Base-by-base conservation (phyloP, 2,329 filamentous ascomycete genomes). In the Teratosphaeria viscida region DNA sequence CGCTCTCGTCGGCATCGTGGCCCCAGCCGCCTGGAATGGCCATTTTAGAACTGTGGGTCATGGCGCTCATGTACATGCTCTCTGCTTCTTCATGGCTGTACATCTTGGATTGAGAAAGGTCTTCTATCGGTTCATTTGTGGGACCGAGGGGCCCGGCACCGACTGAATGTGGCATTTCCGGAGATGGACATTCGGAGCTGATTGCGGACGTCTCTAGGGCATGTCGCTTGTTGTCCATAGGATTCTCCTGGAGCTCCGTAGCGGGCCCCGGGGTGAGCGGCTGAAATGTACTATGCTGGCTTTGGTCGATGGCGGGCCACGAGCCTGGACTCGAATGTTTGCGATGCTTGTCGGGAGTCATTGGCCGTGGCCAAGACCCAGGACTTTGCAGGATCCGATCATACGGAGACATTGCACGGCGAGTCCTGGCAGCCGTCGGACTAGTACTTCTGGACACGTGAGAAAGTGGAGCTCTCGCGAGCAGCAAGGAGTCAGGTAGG, bases 31-130 rank as follows among this genome's bases (percentile, higher is more conserved):
- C 77, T 29, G 77, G 76, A 52, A 78, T 64, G 47, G 70, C 57
- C 55, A 63, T 61, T 26, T 57, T 63, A 8, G 64, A 61, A 57
- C 61, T 65, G 23, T 64, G 61, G 60, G 80, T 83, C 59, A 85
- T 75, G 11, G 82, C 84, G 68, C 84, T 92, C 85, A 91, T 86
- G 67, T 94, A 95, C 85, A 95, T 89, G 71, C 90, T 94, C 68
- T 90, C 85, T 0, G 88, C 89, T 63, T 92, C 88, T 62, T 90
- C 87, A 60, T 90, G 88, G 39, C 83, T 90, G 68, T 88, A 92
- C 1, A 91, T 69, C 49, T 83, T 85, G 5, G 89, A 92, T 62
- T 75, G 66, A 12, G 73, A 56, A 65, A 74, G 61, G n/a, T 69
- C 69, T n/a, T 68, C 62, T n/a, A 43, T 14, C 11, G 54, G n/a